phyloP scores from a whole-genome alignment of 2,329 filamentous ascomycete genomes.

The Zopfia rhizophila region DNA sequence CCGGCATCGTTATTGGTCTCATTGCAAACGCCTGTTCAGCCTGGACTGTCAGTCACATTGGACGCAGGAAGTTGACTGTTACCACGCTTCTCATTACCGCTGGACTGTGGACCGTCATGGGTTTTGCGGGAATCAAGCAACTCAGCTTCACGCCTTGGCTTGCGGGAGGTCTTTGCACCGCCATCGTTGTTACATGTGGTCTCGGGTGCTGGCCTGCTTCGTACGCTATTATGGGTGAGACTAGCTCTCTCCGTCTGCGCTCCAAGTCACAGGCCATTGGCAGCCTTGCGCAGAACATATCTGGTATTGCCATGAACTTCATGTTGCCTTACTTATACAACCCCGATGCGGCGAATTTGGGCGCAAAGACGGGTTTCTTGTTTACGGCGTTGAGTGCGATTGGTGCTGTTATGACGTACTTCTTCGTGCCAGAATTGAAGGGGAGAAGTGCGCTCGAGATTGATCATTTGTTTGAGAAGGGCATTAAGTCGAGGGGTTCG shows the following conservation, averaged over 20 bases:
- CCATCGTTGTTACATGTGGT: conserved; percentile 21
- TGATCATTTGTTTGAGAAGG: conserved; percentile 20
- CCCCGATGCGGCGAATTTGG: conserved; percentile 11
- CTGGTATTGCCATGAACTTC: no score
- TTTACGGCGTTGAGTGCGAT: conserved; percentile 11
- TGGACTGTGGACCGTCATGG: conserved; percentile 24
- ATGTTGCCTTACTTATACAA: conserved; percentile 19
- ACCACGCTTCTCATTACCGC: conserved; percentile 17
- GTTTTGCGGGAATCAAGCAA: conserved; percentile 27
- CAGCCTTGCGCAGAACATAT: no score
- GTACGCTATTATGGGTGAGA: conserved; percentile 26
- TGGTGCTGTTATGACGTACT: conserved; percentile 13
- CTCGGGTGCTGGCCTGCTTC: conserved; percentile 28
- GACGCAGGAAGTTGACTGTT: conserved; percentile 20
- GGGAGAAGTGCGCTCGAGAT: conserved; percentile 19
- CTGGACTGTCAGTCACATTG: conserved; percentile 27
- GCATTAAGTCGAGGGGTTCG: conserved; percentile 9
- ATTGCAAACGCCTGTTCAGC: conserved; percentile 20
- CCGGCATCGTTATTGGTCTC: conserved; percentile 22
- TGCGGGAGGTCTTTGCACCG: conserved; percentile 14
- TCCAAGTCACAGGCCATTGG: no score
- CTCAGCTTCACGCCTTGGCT: conserved; percentile 22
- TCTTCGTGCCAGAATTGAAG: conserved; percentile 20
- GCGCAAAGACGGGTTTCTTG: conserved; percentile 20
- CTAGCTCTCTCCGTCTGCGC: conserved; percentile 21